Evolutionary conservation across 106 monocot species (phyloP).

Genomic region (Gastrodia elata): DNA sequence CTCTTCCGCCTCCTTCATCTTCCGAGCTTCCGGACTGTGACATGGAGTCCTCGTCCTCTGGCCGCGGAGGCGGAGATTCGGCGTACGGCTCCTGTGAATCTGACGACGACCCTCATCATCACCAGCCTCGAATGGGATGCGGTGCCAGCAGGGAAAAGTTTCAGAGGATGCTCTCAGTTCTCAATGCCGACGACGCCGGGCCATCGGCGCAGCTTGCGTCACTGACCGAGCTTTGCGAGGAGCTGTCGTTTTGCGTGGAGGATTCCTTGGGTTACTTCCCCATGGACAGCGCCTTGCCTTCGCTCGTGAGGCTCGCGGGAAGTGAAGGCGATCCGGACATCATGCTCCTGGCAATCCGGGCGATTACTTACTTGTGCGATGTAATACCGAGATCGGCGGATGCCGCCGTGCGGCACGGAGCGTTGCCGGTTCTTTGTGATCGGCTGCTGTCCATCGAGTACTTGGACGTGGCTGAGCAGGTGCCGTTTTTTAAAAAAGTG

Average conservation of each 20-base stretch:
- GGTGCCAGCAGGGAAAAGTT: slow-evolving; percentile 17
- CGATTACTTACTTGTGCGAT: slow-evolving; percentile 69
- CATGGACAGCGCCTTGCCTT: slow-evolving; percentile 20
- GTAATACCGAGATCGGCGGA: slow-evolving; percentile 38
- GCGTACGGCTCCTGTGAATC: slow-evolving; percentile 35
- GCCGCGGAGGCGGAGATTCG: slow-evolving; percentile 11
- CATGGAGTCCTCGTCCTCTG: slow-evolving; percentile 25
- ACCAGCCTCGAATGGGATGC: background rate
- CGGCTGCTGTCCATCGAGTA: slow-evolving; percentile 62
- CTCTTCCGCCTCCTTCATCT: slow-evolving; percentile 5
- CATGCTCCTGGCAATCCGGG: slow-evolving; percentile 60
- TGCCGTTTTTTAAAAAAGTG: slow-evolving; percentile 5
- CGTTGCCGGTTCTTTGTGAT: slow-evolving; percentile 46
- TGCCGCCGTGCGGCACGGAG: slow-evolving; percentile 42
- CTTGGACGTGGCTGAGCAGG: slow-evolving; percentile 89
- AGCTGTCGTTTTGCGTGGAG: slow-evolving; percentile 54
- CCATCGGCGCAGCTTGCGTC: slow-evolving; percentile 20
- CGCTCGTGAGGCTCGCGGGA: slow-evolving; percentile 43
- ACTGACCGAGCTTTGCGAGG: slow-evolving; percentile 58
- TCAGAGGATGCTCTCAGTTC: slow-evolving; percentile 19
- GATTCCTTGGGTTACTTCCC: slow-evolving; percentile 22
- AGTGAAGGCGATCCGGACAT: slow-evolving; percentile 39
- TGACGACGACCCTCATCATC: slow-evolving; percentile 7
- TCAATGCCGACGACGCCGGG: slow-evolving; percentile 14
- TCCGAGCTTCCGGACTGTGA: slow-evolving; percentile 12